A percentile compares a stretch with the other conserved stretches of the same genome.
Conservation (phyloP, 345 rosid genomes). For the Gossypium ekmanianum region DNA sequence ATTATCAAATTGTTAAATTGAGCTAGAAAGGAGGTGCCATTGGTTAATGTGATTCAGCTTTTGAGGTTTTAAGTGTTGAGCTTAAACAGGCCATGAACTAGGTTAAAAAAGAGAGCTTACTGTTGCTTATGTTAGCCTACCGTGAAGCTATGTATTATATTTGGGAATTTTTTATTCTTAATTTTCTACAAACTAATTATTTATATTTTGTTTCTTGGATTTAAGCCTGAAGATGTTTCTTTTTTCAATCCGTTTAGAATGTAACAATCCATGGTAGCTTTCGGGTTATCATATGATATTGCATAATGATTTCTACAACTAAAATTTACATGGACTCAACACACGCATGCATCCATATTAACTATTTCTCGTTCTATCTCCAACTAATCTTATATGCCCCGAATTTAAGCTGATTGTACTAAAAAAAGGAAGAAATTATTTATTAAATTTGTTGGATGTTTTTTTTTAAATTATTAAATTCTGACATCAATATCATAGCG, state of each 20-base stretch:
- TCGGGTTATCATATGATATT: neutral
- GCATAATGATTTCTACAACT: neutral
- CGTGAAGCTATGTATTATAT: neutral
- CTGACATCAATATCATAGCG: neutral
- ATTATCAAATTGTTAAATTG: neutral
- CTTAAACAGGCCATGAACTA: neutral
- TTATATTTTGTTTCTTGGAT: neutral
- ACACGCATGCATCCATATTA: neutral
- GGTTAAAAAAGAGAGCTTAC: neutral
- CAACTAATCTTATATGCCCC: too few species aligned
- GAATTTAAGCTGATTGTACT: too few species aligned
- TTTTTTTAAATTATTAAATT: too few species aligned
- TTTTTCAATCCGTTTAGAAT: neutral
- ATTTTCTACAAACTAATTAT: neutral
- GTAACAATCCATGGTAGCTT: neutral
- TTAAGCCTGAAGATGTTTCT: neutral
- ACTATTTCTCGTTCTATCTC: too few species aligned
- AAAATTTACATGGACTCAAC: neutral
- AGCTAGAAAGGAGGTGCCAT: neutral
- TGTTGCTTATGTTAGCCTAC: neutral
- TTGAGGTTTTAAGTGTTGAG: neutral
- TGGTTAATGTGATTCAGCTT: neutral
- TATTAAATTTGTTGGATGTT: too few species aligned
- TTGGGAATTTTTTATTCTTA: neutral
- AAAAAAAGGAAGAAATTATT: too few species aligned